These are phyloP conservation scores for Papilionanthe hybrid DNA, from an alignment of 116 monocot genomes.

Conservation along the genomic window DNA sequence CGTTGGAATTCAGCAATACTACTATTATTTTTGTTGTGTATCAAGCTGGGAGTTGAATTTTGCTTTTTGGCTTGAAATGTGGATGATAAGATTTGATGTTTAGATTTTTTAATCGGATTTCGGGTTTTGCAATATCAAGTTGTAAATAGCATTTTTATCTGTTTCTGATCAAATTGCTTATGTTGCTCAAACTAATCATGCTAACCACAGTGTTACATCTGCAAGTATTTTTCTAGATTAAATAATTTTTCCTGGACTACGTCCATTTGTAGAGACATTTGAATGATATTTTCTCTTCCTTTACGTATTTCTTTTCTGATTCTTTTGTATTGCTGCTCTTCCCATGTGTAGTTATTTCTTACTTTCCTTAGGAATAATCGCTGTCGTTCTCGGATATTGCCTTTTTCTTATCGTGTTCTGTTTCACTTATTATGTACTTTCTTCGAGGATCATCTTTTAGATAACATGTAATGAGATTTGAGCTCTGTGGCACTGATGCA, in stretches of 20 bases:
- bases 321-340: neutral
- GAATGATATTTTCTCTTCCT: neutral
- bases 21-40: no score
- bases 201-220: neutral
- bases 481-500: neutral
- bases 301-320: neutral
- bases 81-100: no score
- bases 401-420: neutral
- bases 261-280: no score
- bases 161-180: neutral
- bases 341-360: no score
- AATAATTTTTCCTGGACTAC: no score
- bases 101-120: neutral
- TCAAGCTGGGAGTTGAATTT: no score
- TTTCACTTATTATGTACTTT: neutral
- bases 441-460: neutral
- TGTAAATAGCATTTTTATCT: neutral
- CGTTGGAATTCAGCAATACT: no score
- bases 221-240: neutral
- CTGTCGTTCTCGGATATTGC: neutral
- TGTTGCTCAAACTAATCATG: no score
- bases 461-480: neutral
- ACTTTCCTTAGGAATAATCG: neutral
- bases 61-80: no score
- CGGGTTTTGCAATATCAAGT: neutral